Base-by-base conservation (phyloP, 2,329 filamentous ascomycete genomes). In the Fusarium pininemorale region DNA sequence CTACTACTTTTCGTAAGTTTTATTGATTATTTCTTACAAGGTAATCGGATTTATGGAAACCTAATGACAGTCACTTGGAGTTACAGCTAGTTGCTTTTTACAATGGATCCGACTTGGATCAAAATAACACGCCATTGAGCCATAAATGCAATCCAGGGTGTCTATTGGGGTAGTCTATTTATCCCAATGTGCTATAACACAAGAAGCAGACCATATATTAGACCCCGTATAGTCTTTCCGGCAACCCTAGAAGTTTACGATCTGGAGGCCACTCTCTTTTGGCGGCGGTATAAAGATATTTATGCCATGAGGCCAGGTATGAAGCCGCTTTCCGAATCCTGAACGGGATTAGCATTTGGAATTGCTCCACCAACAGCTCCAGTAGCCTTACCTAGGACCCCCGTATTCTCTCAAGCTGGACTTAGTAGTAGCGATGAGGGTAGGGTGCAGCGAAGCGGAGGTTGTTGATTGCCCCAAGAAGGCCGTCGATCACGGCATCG, bases 1-100 rank as follows among this genome's bases (percentile, higher is more conserved):
- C 5, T 1, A 7, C 3, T 26, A 8, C n/a, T 15, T 37, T 18
- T 20, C 1, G 3, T 15, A 20, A 15, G n/a, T 12, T 20, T 35
- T 1, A 15, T 20, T 6, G 12, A 20, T 24, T 32, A 4, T 53
- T 24, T 26, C 11, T 37, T 3, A 4, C 3, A 26, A 35, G 28
- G 10, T 5, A 35, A 20, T 15, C 13, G 20, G 16, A 8, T 37
- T 24, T 37, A 20, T 37, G 2, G 3, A 20, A 37, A 10, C 9
- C 3, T 8, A 53, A 53, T 53, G n/a, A 15, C 1, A 41, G 4
- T n/a, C 7, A 41, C 20, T 41, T 26, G 11, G 15, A 55, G 26
- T 55, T 13, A 55, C 24, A n/a, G 20, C 50, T 24, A 6, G 18
- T 54, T 15, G 18, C 14, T 2, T 28, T 37, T 8, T 38, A 22